Percentiles rank a stretch among this genome's conserved stretches.
phyloP scores from a whole-genome alignment of 345 rosid genomes.

The Murraya paniculata region DNA sequence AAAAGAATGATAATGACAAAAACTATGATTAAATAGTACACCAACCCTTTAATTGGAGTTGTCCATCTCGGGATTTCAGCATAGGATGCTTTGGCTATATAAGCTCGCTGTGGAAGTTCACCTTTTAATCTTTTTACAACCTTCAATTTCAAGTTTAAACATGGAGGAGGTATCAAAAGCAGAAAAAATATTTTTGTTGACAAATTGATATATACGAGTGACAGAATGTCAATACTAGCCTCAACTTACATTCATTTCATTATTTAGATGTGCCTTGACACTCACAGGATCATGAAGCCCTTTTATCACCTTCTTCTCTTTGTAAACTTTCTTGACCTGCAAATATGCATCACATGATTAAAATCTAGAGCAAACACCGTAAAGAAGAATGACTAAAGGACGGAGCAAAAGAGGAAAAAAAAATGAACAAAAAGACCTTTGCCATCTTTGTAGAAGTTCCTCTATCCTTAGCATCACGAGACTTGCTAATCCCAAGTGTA shows the following conservation, averaged over 20 bases:
- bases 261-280: conserved; percentile 26
- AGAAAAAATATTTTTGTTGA: not conserved
- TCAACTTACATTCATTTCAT: conserved; percentile 49
- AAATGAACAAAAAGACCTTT: conserved; percentile 34
- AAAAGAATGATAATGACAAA: not conserved
- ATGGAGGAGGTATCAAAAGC: conserved; percentile 4
- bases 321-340: conserved; percentile 45
- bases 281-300: conserved; percentile 29
- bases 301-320: conserved; percentile 35
- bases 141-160: conserved; percentile 35
- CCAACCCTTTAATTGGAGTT: conserved; percentile 51
- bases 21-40: conserved; percentile 1
- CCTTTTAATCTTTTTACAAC: conserved; percentile 37
- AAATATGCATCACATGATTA: not conserved
- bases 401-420: not conserved
- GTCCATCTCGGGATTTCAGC: conserved; percentile 28
- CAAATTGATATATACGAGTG: not conserved
- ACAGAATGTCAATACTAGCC: not conserved
- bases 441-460: conserved; percentile 35
- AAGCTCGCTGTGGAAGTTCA: conserved; percentile 41
- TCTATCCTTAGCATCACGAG: conserved; percentile 43
- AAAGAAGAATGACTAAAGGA: not conserved
- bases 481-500: conserved; percentile 34
- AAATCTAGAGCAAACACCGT: conserved; percentile 1
- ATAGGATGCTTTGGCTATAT: conserved; percentile 36